Evolutionary conservation across 208 protist species (phyloP), one percentile per base, ranked within the genome.

Genomic region (Zelonia costaricensis): DNA sequence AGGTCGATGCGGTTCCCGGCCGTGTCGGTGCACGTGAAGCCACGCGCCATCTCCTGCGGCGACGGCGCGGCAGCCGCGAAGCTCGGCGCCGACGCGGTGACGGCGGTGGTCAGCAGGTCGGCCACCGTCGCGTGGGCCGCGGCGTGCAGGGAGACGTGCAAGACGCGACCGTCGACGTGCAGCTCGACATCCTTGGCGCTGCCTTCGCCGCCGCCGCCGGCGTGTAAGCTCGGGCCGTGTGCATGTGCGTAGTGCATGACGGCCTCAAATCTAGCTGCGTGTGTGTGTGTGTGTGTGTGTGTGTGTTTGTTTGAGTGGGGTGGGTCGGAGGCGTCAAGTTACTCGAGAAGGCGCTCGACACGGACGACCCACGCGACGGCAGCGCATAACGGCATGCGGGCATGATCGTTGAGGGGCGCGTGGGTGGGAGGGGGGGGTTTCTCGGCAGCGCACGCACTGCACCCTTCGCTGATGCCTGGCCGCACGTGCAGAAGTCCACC

Each of bases 91-190:
- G 65, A 58, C 18, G 65, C 65, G 2, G 56, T 18, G 33, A 71
- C 49, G 33, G 65, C 65, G 13, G 65, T 63, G 23, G 65, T 58
- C 22, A 71, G 56, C 4, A 71, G 56, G 22, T 71, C 65, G 6
- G 65, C 65, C 4, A 71, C 65, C 5, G 65, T 71, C 40, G 65
- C 65, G 35, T 71, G 65, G 8, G 65, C 38, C 3, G 65, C 65
- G 8, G 65, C 65, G 27, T 64, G 65, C 36, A 71, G 57, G 3
- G 65, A 58, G 16, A 71, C 65, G 48, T 71, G 57, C 1, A 56
- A 56, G 5, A 63, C 56, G 47, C 43, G 65, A n/a, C 49, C 49
- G 20, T 52, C 55, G 12, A 71, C 35, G 56, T 71, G 65, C 28
- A 71, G 49, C 42, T 71, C 65, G 18, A 71, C 56, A 33, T 33